Base-by-base conservation (phyloP, 371 early-diverging fungal species). In the Dichotomocladium elegans region DNA sequence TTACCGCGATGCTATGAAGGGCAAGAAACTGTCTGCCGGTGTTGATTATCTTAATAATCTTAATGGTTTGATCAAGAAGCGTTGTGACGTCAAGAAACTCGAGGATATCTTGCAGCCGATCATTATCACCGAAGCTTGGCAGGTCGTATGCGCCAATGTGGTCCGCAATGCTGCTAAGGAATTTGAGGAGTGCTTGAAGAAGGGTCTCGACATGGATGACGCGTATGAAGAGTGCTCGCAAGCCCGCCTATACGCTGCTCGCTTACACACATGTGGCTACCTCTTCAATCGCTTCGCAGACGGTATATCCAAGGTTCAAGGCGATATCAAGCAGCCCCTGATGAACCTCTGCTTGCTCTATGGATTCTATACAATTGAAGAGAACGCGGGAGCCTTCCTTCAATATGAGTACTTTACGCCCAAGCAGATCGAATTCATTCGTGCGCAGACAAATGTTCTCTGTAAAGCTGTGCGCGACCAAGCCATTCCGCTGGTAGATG, bases 211-310 rank as follows among this genome's bases (percentile, higher is more conserved):
- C 58, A 75, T 76, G 43, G 93, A 93, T 66, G 87, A 82, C 61
- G 90, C 92, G n/a, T 89, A 91, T 63, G 94, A 93, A 68, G 80
- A 88, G 57, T 92, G 92, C 76, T 90, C 91, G 0, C 84, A 87
- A 64, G 77, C 85, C 2, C 87, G 92, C 56, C 79, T 94, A 47
- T 86, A 83, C 62, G 94, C 94, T 24, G 91, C 93, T 55, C 86
- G 89, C 63, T 80, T 92, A 55, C 95, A 95, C 75, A 83, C 87
- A 0, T 85, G 83, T 60, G 88, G 89, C 10, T 93, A 93, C 60
- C 77, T 95, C 51, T 85, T 92, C 77, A 85, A 90, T 63, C 88
- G 90, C 30, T 93, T 95, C 60, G 78, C 81, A 27, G 90, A 90
- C 52, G 93, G 85, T 53, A 81, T 92, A 28, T 59, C 68, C 58